phyloP scores from a whole-genome alignment of 345 rosid genomes.

The Arabidopsis arenosa region DNA sequence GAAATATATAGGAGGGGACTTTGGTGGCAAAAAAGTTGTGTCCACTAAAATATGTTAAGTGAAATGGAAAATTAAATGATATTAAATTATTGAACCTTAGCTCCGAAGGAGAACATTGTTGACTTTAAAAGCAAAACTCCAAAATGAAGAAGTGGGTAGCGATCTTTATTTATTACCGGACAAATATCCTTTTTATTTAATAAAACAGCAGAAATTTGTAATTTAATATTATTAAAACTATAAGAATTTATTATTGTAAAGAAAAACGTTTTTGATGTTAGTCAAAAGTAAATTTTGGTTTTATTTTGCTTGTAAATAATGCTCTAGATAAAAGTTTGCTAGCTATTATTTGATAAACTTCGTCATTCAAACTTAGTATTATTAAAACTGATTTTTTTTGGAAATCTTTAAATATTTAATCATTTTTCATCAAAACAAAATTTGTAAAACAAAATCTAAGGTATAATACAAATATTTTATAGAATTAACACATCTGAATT shows the following conservation, averaged over 20 bases:
- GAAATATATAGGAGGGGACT: slow-evolving; percentile 15
- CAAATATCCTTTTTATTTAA: neutral
- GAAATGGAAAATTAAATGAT: slow-evolving; percentile 16
- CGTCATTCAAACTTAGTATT: too few relatives aligned
- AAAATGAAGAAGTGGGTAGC: slow-evolving; percentile 14
- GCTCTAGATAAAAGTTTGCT: too few relatives aligned
- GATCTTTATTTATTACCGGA: slow-evolving; percentile 23
- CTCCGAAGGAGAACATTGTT: slow-evolving; percentile 43
- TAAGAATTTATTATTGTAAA: too few relatives aligned
- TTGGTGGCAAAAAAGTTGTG: slow-evolving; percentile 26
- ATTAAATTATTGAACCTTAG: slow-evolving; percentile 40
- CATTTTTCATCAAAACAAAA: too few relatives aligned
- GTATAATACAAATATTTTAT: neutral
- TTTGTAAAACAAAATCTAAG: too few relatives aligned
- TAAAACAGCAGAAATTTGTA: neutral
- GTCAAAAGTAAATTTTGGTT: too few relatives aligned
- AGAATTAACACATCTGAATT: neutral
- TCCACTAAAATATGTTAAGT: neutral
- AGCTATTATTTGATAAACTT: too few relatives aligned
- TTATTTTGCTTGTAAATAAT: too few relatives aligned
- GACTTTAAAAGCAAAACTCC: slow-evolving; percentile 42
- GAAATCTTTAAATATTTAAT: too few relatives aligned
- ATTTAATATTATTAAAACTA: too few relatives aligned
- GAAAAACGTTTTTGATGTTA: too few relatives aligned
- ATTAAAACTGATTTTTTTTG: too few relatives aligned